Evolutionary conservation across 148 eudicot genomes (phyloP), one percentile per base, ranked within the genome.

Genomic region (Persicaria maculosa): DNA sequence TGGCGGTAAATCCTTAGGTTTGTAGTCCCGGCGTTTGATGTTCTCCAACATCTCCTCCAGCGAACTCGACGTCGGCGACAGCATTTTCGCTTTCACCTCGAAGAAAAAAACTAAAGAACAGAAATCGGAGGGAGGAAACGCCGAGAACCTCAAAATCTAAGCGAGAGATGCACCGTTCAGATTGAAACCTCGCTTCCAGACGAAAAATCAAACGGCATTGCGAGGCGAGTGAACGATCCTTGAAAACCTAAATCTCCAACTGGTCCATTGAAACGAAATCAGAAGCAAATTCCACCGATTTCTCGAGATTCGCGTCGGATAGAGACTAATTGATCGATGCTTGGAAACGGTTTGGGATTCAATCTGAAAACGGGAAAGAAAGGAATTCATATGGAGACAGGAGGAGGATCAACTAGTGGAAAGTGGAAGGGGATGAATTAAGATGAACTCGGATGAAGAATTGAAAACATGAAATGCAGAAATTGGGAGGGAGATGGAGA

Each of bases 11-110:
- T 94, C 98, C 71, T 72, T 80, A 0, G 92, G 84, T 79, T 73
- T 79, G 77, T 88, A 92, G 8, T 88, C 97, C 50, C 76, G 77
- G 36, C 77, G 79, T 46, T 81, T 88, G 64, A 94, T 88, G 52
- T 86, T 86, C 6, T 94, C 97, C 55, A 94, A 79, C 98, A 94
- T 90, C 82, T 90, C 97, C 78, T 94, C 98, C 11, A 94, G 68
- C 20, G 97, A 94, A 58, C 97, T 91, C 58, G 93, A 87, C 58
- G 93, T 80, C 31, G 78, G 58, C 40, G 88, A 73, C 85, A 87
- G 46, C 91, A 90, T 91, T 65, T 16, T 59, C 67, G 9, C 67
- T 59, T 22, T 59, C 67, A 20, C 67, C 40, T 59, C 5, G 67
- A 11, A 12, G 9, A 25, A 22, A 57, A 57, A 31, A 31, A 1